phyloP scores from a whole-genome alignment of 2,329 filamentous ascomycete genomes.

The Ophiosphaerella narmari region DNA sequence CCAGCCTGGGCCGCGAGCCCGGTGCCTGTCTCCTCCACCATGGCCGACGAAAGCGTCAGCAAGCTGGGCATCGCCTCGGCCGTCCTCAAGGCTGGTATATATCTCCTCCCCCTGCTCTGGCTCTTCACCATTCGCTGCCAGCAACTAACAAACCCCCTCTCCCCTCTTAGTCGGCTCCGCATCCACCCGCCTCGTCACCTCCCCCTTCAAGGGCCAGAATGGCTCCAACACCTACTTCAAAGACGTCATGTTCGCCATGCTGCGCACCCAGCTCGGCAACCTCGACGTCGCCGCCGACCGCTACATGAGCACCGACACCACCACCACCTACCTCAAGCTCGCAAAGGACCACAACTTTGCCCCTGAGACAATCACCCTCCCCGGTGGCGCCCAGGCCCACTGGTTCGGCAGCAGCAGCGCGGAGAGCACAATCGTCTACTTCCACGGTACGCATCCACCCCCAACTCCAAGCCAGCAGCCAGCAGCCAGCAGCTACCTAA shows the following conservation, averaged over 20 bases:
- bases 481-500: background rate
- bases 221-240: conserved; percentile 44
- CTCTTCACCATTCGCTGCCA: no score
- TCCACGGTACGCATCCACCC: conserved; percentile 47
- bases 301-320: conserved; percentile 30
- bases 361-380: conserved; percentile 45
- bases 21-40: conserved; percentile 8
- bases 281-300: conserved; percentile 40
- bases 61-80: conserved; percentile 41
- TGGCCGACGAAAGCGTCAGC: conserved; percentile 35
- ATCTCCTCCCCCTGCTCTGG: no score
- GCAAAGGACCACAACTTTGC: conserved; percentile 42
- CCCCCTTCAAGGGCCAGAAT: conserved; percentile 44
- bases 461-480: no score
- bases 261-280: conserved; percentile 37
- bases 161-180: conserved; percentile 42
- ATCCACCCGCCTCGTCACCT: conserved; percentile 37
- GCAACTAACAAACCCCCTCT: background rate
- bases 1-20: no score
- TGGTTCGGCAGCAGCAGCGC: conserved; percentile 51
- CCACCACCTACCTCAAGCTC: conserved; percentile 42
- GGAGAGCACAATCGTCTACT: conserved; percentile 52
- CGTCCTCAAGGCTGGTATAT: conserved; percentile 33
- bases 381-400: conserved; percentile 51
- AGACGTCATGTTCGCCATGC: conserved; percentile 38